Base-by-base conservation (phyloP, 176 grass and related monocot species). In the Rhynchospora tenuis region DNA sequence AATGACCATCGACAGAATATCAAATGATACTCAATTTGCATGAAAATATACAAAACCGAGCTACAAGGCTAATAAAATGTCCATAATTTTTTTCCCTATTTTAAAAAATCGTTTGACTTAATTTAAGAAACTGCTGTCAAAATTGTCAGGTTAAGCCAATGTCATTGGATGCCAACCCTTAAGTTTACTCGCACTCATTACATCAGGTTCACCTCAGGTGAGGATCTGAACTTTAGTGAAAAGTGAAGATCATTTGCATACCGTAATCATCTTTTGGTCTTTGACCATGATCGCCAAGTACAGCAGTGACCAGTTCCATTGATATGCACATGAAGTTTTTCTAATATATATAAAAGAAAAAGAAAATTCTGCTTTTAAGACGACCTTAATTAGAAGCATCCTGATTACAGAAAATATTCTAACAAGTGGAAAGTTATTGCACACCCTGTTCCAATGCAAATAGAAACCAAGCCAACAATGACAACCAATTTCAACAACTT, bases 191-290 rank as follows among this genome's bases (percentile, higher is more conserved):
- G 71, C 23, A 15, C 27, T 15, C 69, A 73, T 54, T 7, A 7
- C 51, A 75, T 75, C 23, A 52, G 14, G 22, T 54, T 20, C 28
- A 54, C 12, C 28, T 54, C 7, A 15, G 47, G 31, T 46, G 42
- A 46, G 19, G 15, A 46, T 77, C 27, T 31, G 24, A 77, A 77
- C 50, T 10, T 56, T 77, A 24, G 23, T 28, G 6, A 77, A 55
- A 56, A 77, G 29, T 56, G 6, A 54, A 77, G 47, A 23, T 17
- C 84, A 87, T 20, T 59, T 11, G 7, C 52, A 14, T 95, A 99
- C 96, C 96, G 90, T 93, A 99, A 88, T 99, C 93, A 91, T 99
- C 91, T 31, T 95, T 95, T 4, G 96, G 96, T 77, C 96, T 91
- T 89, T 99, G 96, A 38, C 96, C 93, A 86, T 95, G 96, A 75